These are phyloP conservation scores for Phyllosticta paracitricarpa DNA, from an alignment of 2,329 filamentous ascomycete genomes.

Conservation along the genomic window DNA sequence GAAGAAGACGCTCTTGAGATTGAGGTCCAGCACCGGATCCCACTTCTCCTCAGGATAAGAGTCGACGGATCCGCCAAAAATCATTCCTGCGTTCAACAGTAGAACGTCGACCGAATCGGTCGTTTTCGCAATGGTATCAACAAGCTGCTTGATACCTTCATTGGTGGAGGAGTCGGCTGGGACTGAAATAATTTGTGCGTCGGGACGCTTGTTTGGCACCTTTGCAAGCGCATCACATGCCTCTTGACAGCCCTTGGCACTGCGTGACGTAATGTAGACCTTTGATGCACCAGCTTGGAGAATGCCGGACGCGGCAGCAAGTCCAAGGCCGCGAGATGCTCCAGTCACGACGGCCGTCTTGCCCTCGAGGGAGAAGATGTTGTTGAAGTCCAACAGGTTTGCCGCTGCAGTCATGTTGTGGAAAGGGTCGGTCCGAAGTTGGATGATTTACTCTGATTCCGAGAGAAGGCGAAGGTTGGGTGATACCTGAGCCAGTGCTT, in stretches of 20 bases:
- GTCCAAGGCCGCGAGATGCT: conserved; percentile 30
- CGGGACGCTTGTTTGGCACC: conserved; percentile 26
- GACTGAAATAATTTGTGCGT: conserved; percentile 24
- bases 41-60: conserved; percentile 24
- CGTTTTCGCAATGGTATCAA: conserved; percentile 22
- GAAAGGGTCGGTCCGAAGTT: background rate
- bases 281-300: conserved; percentile 30
- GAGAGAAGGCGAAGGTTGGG: background rate
- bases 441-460: background rate
- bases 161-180: conserved; percentile 29
- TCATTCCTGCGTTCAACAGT: conserved; percentile 30
- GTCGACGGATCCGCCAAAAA: conserved; percentile 30
- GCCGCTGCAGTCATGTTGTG: background rate
- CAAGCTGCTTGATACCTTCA: conserved; percentile 25
- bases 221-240: conserved; percentile 29
- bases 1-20: conserved; percentile 32
- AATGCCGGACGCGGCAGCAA: conserved; percentile 30
- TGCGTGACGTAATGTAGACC: conserved; percentile 31
- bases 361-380: conserved; percentile 28
- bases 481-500: background rate
- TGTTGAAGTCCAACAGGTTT: conserved; percentile 22
- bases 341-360: conserved; percentile 29
- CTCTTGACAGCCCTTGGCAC: conserved; percentile 26
- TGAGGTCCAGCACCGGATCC: conserved; percentile 29
- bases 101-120: conserved; percentile 27